Evolutionary conservation across 1,284 basidiomycete species (phyloP), one percentile per base, ranked within the genome.

Genomic region (Ustilago cynodontis): DNA sequence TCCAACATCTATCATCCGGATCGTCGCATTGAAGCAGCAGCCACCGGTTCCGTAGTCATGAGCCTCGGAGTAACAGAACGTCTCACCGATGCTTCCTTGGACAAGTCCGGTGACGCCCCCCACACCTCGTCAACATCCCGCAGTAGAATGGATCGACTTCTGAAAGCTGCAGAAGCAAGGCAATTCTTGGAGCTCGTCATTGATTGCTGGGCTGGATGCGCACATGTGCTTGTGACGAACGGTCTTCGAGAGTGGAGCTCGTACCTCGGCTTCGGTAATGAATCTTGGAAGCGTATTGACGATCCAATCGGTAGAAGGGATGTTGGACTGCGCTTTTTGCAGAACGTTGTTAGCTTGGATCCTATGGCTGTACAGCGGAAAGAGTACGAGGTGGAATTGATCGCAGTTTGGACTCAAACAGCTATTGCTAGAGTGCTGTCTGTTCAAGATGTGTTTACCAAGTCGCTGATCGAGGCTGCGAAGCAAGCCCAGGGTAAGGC

Each of bases 141-240:
- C 9, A 60, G 26, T 2, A 60, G 62, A 2, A 64, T 80, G 60
- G 75, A 75, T 22, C 54, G 31, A 33, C 35, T 81, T 31, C 81
- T 43, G 77, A 84, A 65, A 51, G 80, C 57, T 3, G 87, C 80
- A 8, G 74, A 80, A 81, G 77, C 81, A 66, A 50, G 86, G 84
- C 63, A 86, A 86, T 75, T 82, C 35, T 69, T 85, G 1, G 89
- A 90, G 72, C 83, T 87, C 41, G 90, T 93, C 86, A 89, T 94
- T 22, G 90, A 91, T 71, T 92, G 91, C 79, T 95, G 93, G 93
- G 88, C 92, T 3, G 90, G 91, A 9, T 94, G 92, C 79, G 91
- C 90, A 0, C 88, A 89, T 39, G 89, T 93, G 24, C 82, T 92
- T 13, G 90, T 93, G 10, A 89, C 90, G 61, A 91, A 91, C 68